A percentile compares a stretch with the other conserved stretches of the same genome.
Conservation (phyloP, 1,284 basidiomycete species). For the Naganishia sp. region DNA sequence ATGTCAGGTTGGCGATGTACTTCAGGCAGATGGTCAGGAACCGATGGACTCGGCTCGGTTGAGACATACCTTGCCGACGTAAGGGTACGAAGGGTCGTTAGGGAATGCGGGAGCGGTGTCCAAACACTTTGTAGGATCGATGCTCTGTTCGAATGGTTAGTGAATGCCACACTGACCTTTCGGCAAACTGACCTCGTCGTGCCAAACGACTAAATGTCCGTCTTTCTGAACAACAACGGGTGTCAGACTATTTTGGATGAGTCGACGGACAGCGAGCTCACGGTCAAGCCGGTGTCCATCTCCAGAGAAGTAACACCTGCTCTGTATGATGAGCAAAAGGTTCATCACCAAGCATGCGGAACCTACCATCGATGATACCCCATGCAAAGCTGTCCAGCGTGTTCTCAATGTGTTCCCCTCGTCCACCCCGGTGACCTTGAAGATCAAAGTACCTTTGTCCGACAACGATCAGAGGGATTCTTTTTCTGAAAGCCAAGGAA, state of each 20-base stretch:
- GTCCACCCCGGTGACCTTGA: conserved; percentile 74
- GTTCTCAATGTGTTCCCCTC: conserved; percentile 59
- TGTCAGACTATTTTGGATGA: background rate
- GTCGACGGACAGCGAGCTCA: conserved; percentile 38
- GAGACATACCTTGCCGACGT: conserved; percentile 61
- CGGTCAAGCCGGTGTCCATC: conserved; percentile 73
- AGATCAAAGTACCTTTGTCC: conserved; percentile 39
- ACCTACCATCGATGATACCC: conserved; percentile 66
- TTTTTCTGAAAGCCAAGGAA: background rate
- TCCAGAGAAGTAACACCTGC: conserved; percentile 65
- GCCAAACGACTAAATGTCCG: conserved; percentile 73
- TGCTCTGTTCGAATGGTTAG: conserved; percentile 39
- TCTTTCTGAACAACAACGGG: conserved; percentile 57
- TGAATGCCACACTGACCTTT: too few relatives aligned
- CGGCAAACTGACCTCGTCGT: conserved; percentile 61
- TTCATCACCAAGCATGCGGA: too few relatives aligned
- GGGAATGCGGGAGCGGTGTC: conserved; percentile 61
- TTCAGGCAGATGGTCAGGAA: background rate
- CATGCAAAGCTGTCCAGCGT: conserved; percentile 54
- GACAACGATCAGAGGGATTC: background rate
- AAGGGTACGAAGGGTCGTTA: conserved; percentile 43
- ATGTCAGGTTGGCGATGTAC: conserved; percentile 70
- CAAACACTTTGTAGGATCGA: conserved; percentile 63
- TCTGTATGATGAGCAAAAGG: background rate
- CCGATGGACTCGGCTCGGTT: background rate